Percentiles rank a stretch among this genome's conserved stretches.
phyloP scores from a whole-genome alignment of 2,329 filamentous ascomycete species.

The Ceratocystis diversiconidia region DNA sequence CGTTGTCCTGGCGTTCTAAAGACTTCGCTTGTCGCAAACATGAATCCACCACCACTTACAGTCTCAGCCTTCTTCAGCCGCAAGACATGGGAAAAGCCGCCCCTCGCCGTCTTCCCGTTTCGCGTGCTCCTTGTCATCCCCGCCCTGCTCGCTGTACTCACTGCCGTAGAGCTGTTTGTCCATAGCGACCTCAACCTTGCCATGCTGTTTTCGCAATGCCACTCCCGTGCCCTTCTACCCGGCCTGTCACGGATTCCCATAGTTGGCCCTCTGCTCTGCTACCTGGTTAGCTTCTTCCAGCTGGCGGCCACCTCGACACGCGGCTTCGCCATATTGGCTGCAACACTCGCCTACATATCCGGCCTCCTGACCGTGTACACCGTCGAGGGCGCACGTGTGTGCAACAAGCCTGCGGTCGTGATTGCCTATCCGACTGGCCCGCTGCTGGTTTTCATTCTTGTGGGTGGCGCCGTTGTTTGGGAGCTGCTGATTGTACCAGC shows the following conservation, averaged over 20 bases:
- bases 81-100: conserved; percentile 24
- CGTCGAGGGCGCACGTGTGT: conserved; percentile 36
- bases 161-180: conserved; percentile 30
- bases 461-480: conserved; percentile 38
- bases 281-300: conserved; percentile 37
- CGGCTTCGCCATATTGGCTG: conserved; percentile 29
- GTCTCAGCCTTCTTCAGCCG: neutral
- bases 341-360: conserved; percentile 32
- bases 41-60: neutral
- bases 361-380: conserved; percentile 35
- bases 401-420: conserved; percentile 26
- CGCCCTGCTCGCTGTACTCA: conserved; percentile 32
- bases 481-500: conserved; percentile 37
- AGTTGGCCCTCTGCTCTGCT: conserved; percentile 35
- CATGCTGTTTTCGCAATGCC: conserved; percentile 40
- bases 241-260: conserved; percentile 32
- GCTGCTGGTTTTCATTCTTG: conserved; percentile 36
- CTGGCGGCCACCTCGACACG: conserved; percentile 31
- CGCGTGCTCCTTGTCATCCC: conserved; percentile 38
- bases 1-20: no score
- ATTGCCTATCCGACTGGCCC: conserved; percentile 28
- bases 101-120: conserved; percentile 39
- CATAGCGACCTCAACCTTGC: conserved; percentile 38
- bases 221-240: conserved; percentile 33
- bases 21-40: neutral